A percentile compares a stretch with the other conserved stretches of the same genome.
Conservation (phyloP, 495 filamentous ascomycete species). For the Cercophora scortea region DNA sequence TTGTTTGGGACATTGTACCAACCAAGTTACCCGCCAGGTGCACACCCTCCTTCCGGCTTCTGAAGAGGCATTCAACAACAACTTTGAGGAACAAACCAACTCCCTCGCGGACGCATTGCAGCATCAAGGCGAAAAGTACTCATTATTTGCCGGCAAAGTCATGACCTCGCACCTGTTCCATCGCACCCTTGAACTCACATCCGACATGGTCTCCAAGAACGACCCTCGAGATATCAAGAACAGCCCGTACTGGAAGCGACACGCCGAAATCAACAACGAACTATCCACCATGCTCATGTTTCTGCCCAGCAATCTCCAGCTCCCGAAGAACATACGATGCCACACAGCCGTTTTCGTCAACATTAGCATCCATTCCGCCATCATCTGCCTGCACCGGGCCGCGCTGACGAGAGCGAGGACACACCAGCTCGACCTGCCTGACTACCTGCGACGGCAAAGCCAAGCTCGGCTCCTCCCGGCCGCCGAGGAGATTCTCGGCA, state of each 20-base stretch:
- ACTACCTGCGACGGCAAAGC: neutral
- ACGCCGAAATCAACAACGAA: slow-evolving; percentile 1
- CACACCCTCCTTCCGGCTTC: slow-evolving; percentile 4
- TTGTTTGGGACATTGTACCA: too few relatives aligned
- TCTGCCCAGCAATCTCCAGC: slow-evolving; percentile 1
- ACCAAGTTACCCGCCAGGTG: neutral
- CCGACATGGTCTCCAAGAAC: neutral
- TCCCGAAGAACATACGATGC: neutral
- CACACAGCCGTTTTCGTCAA: slow-evolving; percentile 2
- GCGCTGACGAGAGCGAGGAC: neutral
- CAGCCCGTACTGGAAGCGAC: slow-evolving; percentile 3
- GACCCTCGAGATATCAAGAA: neutral
- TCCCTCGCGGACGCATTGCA: neutral
- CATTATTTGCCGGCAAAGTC: slow-evolving; percentile 1
- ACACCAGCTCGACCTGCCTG: neutral
- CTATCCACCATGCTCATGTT: slow-evolving; percentile 1
- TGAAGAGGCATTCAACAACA: slow-evolving; percentile 2
- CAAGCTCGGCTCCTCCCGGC: slow-evolving; percentile 2
- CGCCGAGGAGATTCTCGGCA: slow-evolving; percentile 2
- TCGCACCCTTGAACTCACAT: slow-evolving; percentile 2
- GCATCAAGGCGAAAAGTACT: neutral
- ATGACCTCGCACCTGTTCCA: slow-evolving; percentile 3
- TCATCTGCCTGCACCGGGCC: slow-evolving; percentile 7
- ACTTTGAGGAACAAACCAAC: neutral
- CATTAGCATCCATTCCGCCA: slow-evolving; percentile 1